These are phyloP conservation scores for Didymosphaeria variabile DNA, from an alignment of 2,329 filamentous ascomycete genomes.

Conservation along the genomic window DNA sequence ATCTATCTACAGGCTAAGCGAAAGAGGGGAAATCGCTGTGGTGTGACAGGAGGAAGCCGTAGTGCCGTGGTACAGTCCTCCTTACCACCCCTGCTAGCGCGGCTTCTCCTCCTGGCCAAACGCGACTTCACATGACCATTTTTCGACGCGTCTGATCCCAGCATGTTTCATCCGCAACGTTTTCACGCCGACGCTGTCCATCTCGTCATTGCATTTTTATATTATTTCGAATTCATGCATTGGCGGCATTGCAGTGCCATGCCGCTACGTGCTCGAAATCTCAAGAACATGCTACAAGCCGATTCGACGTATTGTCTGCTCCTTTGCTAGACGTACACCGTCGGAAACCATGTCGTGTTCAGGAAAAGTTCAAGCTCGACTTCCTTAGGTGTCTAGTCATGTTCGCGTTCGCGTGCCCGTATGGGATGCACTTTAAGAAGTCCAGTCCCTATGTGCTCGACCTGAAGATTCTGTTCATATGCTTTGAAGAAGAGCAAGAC, in stretches of 20 bases:
- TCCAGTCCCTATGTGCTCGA: no score
- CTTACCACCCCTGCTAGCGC: background rate
- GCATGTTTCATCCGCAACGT: background rate
- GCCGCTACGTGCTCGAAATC: background rate
- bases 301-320: no score
- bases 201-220: background rate
- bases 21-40: background rate
- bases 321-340: no score
- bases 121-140: background rate
- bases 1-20: background rate
- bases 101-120: background rate
- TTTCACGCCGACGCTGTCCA: background rate
- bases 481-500: no score
- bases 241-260: background rate
- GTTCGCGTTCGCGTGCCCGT: no score
- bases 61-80: background rate
- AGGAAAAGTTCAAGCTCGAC: no score
- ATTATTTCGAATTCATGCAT: background rate
- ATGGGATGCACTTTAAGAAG: no score
- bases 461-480: no score
- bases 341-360: no score
- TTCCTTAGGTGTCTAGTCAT: no score
- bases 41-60: background rate
- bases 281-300: background rate
- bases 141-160: background rate